Conservation (phyloP, 23 red algal species). For the Cyanidiococcus yangmingshanensis region DNA sequence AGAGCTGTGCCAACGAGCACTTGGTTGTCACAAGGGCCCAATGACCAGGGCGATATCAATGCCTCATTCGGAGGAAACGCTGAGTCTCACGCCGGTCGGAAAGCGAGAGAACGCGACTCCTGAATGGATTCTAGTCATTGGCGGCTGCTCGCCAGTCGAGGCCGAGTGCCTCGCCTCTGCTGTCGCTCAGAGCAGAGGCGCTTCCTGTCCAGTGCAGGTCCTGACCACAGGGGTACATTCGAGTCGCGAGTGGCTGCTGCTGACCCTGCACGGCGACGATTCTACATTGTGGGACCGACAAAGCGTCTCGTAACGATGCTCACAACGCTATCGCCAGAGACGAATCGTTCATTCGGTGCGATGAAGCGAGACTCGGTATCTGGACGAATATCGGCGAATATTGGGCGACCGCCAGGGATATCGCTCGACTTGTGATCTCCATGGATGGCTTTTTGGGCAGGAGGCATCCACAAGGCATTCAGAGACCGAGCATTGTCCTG, state of each 20-base stretch:
- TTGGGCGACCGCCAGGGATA: too few species aligned
- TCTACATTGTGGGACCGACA: neutral
- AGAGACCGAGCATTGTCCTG: too few species aligned
- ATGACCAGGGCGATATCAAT: neutral
- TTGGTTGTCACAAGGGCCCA: neutral
- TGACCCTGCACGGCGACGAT: neutral
- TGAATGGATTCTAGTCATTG: neutral
- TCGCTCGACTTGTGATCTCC: too few species aligned
- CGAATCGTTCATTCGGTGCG: too few species aligned
- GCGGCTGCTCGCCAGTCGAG: neutral
- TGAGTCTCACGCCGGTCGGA: too few species aligned
- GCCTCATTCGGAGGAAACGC: neutral
- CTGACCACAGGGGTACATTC: neutral
- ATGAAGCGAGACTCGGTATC: too few species aligned
- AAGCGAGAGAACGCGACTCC: neutral
- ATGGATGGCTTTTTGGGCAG: too few species aligned
- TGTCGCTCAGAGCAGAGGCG: neutral
- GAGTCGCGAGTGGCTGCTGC: neutral
- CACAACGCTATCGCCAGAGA: too few species aligned
- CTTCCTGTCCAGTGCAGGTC: neutral
- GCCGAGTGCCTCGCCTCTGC: neutral
- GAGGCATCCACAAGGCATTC: too few species aligned
- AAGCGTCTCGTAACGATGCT: too few species aligned
- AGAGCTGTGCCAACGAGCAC: slow-evolving; percentile 4
- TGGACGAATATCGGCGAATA: too few species aligned